Evolutionary conservation across 2,329 filamentous ascomycete genomes (phyloP), one percentile per base, ranked within the genome.

Genomic region (Blastomyces gilchristii): DNA sequence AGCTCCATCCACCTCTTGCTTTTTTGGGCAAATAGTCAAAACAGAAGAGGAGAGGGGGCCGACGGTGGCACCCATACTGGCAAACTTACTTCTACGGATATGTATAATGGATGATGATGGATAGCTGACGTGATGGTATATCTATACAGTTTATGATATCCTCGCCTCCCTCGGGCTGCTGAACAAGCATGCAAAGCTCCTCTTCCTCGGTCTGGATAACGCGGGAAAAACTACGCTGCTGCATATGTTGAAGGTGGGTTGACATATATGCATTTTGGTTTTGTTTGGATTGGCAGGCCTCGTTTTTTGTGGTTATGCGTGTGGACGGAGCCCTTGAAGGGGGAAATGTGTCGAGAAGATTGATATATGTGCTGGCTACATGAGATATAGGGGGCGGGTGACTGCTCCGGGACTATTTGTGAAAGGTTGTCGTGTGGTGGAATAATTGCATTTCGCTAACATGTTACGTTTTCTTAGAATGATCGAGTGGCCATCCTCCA

Each of bases 171-270:
- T 96, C 67, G 91, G 91, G 71, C 83, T 96, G 73, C 82, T 93
- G 69, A 96, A 96, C 85, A 96, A 96, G 84, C 90, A 96, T 78
- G 91, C 91, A 73, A 96, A 96, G 85, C 85, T 96, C 65, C 85
- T 96, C 64, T 96, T 96, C 81, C 86, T 96, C 67, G 91, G 91
- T 70, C 87, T 96, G 66, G 91, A 96, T 77, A 96, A 96, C 80
- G 91, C 91, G 60, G 91, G 91, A 79, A 96, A 96, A 83, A 96
- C 91, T 62, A 96, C 91, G 54, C 82, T 96, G 70, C 81, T 96
- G 74, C 91, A 96, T 79, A 96, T 96, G 91, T 79, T 96, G 78
- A 96, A 96, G 89, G 89, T 91, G 77, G 72, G 83, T 77, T 41
- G n/a, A 63, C 59, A 8, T 63, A 31, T 53, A 31, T 22, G 11